phyloP scores from a whole-genome alignment of 345 rosid genomes.

The Eutrema japonicum region DNA sequence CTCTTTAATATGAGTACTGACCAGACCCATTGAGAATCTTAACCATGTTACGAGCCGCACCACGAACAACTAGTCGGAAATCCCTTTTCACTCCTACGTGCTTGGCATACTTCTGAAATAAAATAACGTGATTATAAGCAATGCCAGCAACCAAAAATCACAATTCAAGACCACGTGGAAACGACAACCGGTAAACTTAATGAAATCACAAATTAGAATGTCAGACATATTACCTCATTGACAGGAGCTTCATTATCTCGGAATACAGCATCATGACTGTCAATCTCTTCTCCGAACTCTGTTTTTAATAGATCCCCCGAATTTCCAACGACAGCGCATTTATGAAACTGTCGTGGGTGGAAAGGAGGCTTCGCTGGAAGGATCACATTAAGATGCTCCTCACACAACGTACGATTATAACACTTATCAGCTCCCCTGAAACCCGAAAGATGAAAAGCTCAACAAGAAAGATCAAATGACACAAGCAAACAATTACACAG shows the following conservation, averaged over 20 bases:
- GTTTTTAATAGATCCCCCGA: slow-evolving; percentile 94
- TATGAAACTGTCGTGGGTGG: slow-evolving; percentile 74
- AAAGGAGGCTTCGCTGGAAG: slow-evolving; percentile 92
- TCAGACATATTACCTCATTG: slow-evolving; percentile 56
- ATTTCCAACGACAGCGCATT: slow-evolving; percentile 94
- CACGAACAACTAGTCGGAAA: slow-evolving; percentile 93
- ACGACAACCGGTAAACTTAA: not conserved
- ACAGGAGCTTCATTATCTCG: slow-evolving; percentile 98
- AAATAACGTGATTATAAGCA: slow-evolving; percentile 39
- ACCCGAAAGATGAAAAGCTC: slow-evolving; percentile 28
- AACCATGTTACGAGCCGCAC: slow-evolving; percentile 96
- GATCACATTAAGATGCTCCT: slow-evolving; percentile 80
- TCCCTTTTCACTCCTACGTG: slow-evolving; percentile 92
- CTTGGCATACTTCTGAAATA: slow-evolving; percentile 78
- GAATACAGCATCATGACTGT: slow-evolving; percentile 90
- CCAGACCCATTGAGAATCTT: slow-evolving; percentile 80
- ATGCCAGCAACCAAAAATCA: slow-evolving; percentile 4
- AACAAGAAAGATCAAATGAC: slow-evolving; percentile 25
- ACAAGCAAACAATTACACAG: slow-evolving; percentile 18
- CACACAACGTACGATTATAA: slow-evolving; percentile 80
- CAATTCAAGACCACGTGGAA: not conserved
- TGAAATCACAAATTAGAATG: slow-evolving; percentile 14
- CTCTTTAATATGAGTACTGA: slow-evolving; percentile 45
- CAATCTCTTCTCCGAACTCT: slow-evolving; percentile 85
- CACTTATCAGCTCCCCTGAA: slow-evolving; percentile 87